Percentiles rank a stretch among this genome's conserved stretches.
phyloP scores from a whole-genome alignment of 1,139 yeast genomes.

The Diutina ranongensis region DNA sequence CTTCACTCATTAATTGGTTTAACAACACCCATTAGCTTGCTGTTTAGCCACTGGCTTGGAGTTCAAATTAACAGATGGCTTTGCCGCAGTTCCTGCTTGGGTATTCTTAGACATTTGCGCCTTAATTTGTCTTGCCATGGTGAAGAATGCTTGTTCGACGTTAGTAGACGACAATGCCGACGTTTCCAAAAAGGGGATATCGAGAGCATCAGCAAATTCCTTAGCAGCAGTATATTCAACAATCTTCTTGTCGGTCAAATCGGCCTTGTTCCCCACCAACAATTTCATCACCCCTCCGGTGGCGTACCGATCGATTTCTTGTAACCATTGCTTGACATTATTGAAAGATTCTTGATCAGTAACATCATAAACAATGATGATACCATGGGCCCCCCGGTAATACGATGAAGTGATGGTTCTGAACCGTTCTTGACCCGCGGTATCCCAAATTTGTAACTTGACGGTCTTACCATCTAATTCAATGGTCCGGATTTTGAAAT shows the following conservation, averaged over 20 bases:
- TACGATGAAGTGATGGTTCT: constrained; percentile 96
- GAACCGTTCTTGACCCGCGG: constrained; percentile 98
- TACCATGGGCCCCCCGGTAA: constrained; percentile 98
- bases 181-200: constrained; percentile 93
- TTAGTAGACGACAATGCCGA: constrained; percentile 92
- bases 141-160: constrained; percentile 96
- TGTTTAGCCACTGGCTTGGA: constrained; percentile 5
- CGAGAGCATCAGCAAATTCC: constrained; percentile 95
- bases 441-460: constrained; percentile 97
- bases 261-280: constrained; percentile 95
- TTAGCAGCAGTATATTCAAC: constrained; percentile 95
- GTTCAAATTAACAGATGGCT: constrained; percentile 6
- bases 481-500: constrained; percentile 93
- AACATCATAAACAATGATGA: constrained; percentile 94
- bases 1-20: too few relatives aligned
- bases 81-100: constrained; percentile 3
- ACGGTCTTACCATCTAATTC: constrained; percentile 95
- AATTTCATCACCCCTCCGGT: constrained; percentile 95
- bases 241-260: constrained; percentile 82
- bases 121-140: constrained; percentile 98
- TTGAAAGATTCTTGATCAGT: constrained; percentile 97
- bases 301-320: constrained; percentile 96
- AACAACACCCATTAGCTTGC: constrained; percentile 4
- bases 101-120: constrained; percentile 76
- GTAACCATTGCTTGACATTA: constrained; percentile 97